These are phyloP conservation scores for Phytomonas serpens DNA, from an alignment of 208 protist genomes.

Conservation along the genomic window DNA sequence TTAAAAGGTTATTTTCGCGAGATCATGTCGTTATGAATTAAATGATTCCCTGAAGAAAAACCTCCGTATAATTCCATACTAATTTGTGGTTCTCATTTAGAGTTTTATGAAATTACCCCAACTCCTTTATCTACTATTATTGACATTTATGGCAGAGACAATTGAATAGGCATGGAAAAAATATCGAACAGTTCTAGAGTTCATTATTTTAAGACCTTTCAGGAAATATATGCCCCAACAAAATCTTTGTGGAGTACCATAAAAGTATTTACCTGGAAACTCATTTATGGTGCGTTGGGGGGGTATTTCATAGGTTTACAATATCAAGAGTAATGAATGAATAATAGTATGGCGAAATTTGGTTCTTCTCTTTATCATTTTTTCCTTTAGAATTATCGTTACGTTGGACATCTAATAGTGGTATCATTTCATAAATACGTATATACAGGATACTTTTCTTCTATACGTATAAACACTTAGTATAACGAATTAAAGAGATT, in stretches of 20 bases:
- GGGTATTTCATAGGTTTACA: constrained; percentile 1
- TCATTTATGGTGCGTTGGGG: neutral
- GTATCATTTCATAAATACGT: constrained; percentile 12
- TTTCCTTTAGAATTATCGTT: constrained; percentile 13
- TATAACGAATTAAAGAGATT: neutral
- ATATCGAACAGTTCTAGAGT: neutral
- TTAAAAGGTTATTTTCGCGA: neutral
- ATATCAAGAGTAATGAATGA: neutral
- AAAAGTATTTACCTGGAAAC: neutral
- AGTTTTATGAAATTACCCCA: no score
- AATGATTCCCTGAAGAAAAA: neutral
- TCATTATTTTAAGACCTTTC: neutral
- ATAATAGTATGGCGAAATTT: constrained; percentile 2
- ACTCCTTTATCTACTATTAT: neutral
- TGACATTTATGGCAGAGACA: neutral
- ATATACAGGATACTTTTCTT: constrained; percentile 3
- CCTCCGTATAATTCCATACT: neutral
- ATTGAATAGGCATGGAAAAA: neutral
- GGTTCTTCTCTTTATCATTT: constrained; percentile 8
- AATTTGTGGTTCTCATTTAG: neutral
- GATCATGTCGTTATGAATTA: neutral
- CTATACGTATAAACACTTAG: constrained; percentile 3
- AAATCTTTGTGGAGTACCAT: neutral
- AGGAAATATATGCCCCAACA: neutral
- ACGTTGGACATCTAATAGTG: neutral